These are phyloP conservation scores for Coniochaeta sp. DNA, from an alignment of 2,329 filamentous ascomycete genomes.

Conservation along the genomic window DNA sequence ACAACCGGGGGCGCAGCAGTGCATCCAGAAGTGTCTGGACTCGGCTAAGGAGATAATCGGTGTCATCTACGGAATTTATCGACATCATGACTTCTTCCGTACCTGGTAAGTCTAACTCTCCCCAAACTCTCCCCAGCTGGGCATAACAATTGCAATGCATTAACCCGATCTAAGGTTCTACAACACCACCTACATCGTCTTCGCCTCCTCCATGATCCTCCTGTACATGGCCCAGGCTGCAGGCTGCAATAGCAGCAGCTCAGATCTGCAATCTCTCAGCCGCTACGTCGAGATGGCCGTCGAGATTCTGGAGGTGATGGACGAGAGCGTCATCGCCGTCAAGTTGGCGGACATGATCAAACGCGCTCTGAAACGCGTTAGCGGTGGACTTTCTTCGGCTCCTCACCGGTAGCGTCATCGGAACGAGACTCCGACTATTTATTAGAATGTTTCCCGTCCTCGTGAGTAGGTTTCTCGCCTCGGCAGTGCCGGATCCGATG, in stretches of 20 bases:
- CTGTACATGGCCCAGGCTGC: constrained; percentile 13
- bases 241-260: no score
- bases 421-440: no score
- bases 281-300: neutral
- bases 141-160: neutral
- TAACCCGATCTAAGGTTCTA: constrained; percentile 17
- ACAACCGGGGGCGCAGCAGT: constrained; percentile 13
- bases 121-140: neutral
- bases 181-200: constrained; percentile 22
- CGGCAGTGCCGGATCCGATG: no score
- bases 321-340: neutral
- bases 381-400: no score
- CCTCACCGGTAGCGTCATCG: no score
- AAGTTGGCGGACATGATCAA: neutral
- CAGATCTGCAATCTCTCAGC: neutral
- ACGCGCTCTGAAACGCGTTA: neutral
- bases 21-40: constrained; percentile 16
- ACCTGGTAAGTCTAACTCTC: constrained; percentile 15
- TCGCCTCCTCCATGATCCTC: constrained; percentile 21
- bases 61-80: constrained; percentile 12
- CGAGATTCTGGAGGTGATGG: constrained; percentile 2
- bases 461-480: no score
- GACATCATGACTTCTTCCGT: constrained; percentile 10
- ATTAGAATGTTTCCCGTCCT: no score
- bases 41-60: constrained; percentile 20